Evolutionary conservation across 1,284 basidiomycete species (phyloP), one percentile per base, ranked within the genome.

Genomic region (Tetrapyrgos nigripes): DNA sequence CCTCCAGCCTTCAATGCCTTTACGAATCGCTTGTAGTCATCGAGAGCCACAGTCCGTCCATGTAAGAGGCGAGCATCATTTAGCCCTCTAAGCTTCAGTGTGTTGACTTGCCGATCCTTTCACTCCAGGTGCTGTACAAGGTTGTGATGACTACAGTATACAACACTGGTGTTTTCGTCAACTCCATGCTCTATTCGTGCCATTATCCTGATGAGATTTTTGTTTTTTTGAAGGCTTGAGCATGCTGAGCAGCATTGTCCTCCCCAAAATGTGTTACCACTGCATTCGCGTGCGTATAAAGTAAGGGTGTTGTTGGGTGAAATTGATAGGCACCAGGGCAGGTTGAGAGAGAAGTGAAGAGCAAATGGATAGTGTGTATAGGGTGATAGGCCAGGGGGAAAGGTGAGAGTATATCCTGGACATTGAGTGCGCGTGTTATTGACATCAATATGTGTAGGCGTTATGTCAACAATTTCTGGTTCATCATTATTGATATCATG

Each of bases 241-340:
- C 68, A 70, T 10, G 56, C 14, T 21, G 14, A 29, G 58, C 66
- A 67, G 26, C 29, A 21, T 17, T 26, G 14, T 14, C 37, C 31
- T 14, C 14, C 19, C 37, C 35, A 40, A 48, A 37, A 48, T 31
- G 28, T 21, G 19, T 23, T 48, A 29, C 55, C 55, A 17, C 45
- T 21, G 48, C 68, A 67, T 14, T 35, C 50, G 26, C 27, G 50
- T 0, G 58, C 58, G 28, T 50, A 54, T 6, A 71, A 57, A 19
- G 24, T 61, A 45, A 72, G 55, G 13, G 40, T 19, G 4, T 62
- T 62, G 28, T 66, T 55, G 19, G 21, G 14, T 5, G 50, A 31
- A 14, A 68, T 40, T 1, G 26, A 8, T 46, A 62, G 68, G 27
- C 66, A 58, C 72, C 70, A 73, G 1, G 70, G 68, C 10, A 68